Evolutionary conservation across 768 basidiomycete species (phyloP).

Genomic region (Chalciporus piperatus): DNA sequence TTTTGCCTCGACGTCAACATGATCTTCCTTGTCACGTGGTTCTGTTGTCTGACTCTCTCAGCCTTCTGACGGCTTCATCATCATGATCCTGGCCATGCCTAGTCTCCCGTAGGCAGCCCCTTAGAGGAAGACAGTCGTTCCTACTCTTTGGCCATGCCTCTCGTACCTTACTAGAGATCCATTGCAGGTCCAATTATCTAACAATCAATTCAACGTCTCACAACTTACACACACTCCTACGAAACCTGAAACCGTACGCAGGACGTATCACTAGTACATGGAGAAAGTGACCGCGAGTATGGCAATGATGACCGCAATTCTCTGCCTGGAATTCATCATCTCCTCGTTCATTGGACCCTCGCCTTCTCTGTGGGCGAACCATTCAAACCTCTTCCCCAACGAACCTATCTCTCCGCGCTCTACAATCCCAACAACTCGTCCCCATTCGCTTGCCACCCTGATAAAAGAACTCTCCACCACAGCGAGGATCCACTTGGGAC

Average conservation of each 20-base stretch:
- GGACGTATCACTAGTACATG: not conserved
- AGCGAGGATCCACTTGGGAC: conserved; percentile 40
- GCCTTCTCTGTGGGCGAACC: conserved; percentile 46
- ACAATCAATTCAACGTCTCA: no score
- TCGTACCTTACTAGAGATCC: no score
- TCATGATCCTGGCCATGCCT: no score
- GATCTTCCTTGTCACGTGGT: no score
- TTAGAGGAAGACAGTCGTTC: no score
- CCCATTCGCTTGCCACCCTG: conserved; percentile 49
- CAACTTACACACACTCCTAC: not conserved
- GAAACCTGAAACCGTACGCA: not conserved
- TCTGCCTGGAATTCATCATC: conserved; percentile 37
- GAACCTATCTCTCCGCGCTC: conserved; percentile 39
- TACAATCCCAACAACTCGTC: conserved; percentile 44
- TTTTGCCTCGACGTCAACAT: no score
- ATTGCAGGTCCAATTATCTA: no score
- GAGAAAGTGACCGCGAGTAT: conserved; percentile 5
- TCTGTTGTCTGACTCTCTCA: no score
- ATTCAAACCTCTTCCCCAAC: conserved; percentile 50
- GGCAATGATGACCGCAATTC: conserved; percentile 21
- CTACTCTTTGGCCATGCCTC: no score
- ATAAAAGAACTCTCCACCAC: conserved; percentile 50
- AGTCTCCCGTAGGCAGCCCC: no score
- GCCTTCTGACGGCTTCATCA: no score
- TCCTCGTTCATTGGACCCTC: conserved; percentile 45